These are phyloP conservation scores for Sugiyamaella chiloensis DNA, from an alignment of 805 yeast species.

Conservation along the genomic window DNA sequence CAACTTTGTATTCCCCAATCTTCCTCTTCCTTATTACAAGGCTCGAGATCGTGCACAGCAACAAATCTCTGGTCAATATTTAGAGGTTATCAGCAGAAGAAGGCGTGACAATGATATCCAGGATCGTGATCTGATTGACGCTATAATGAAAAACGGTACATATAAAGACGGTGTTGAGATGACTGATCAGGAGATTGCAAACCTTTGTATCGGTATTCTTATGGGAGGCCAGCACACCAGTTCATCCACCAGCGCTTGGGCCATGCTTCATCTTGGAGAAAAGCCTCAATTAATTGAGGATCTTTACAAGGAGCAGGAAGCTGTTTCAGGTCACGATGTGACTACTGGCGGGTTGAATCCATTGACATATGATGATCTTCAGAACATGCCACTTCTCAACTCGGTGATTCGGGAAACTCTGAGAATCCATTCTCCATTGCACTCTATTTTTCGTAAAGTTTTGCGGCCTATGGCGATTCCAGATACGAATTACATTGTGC, in stretches of 20 bases:
- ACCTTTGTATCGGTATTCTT: constrained; percentile 86
- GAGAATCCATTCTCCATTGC: constrained; percentile 94
- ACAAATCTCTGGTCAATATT: constrained; percentile 74
- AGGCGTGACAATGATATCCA: constrained; percentile 72
- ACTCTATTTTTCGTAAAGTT: constrained; percentile 92
- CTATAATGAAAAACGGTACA: constrained; percentile 73
- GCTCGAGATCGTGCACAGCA: constrained; percentile 86
- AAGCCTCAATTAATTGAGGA: constrained; percentile 82
- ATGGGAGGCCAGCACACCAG: constrained; percentile 99
- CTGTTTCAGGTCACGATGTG: constrained; percentile 45
- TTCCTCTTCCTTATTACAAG: constrained; percentile 83
- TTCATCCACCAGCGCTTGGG: constrained; percentile 95
- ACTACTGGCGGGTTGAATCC: constrained; percentile 43
- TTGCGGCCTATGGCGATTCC: constrained; percentile 75
- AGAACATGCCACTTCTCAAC: constrained; percentile 75
- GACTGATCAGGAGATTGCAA: constrained; percentile 95
- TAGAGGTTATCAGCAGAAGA: constrained; percentile 72
- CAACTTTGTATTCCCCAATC: constrained; percentile 90
- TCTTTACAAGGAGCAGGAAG: constrained; percentile 68
- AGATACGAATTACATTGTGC: constrained; percentile 74
- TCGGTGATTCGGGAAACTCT: constrained; percentile 88
- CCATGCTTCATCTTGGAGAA: constrained; percentile 83
- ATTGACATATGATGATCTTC: constrained; percentile 77
- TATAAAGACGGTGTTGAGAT: constrained; percentile 92
- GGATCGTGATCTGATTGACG: constrained; percentile 85